A percentile compares a stretch with the other conserved stretches of the same genome.
Conservation (phyloP, 169 alveolate genomes). For the Babesia gibsoni region DNA sequence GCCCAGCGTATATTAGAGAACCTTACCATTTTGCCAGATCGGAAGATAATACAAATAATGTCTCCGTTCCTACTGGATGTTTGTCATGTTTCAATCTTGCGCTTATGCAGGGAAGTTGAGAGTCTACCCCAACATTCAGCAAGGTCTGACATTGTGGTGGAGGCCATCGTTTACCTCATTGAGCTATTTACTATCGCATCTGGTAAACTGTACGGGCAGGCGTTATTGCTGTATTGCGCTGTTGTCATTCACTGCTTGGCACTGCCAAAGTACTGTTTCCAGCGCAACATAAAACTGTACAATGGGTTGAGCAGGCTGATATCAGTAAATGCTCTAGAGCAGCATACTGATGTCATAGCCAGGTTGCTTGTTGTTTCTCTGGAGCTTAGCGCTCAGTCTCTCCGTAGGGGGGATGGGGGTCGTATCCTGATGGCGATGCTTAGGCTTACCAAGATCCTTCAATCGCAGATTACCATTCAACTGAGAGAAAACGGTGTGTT, state of each 20-base stretch:
- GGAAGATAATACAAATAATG: neutral
- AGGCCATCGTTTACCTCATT: constrained; percentile 18
- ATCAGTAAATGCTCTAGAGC: constrained; percentile 56
- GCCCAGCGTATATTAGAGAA: constrained; percentile 11
- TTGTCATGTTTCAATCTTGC: constrained; percentile 42
- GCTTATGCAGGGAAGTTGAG: constrained; percentile 32
- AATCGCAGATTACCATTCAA: constrained; percentile 15
- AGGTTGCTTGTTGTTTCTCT: constrained; percentile 38
- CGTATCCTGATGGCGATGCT: constrained; percentile 52
- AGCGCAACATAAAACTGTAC: constrained; percentile 36
- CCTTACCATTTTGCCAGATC: constrained; percentile 14
- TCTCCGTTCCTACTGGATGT: constrained; percentile 44
- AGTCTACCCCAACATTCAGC: neutral
- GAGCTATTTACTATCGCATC: constrained; percentile 33
- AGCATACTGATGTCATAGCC: constrained; percentile 16
- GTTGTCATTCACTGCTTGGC: constrained; percentile 60
- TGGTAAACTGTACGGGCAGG: constrained; percentile 17
- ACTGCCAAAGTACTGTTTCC: constrained; percentile 47
- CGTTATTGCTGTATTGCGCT: constrained; percentile 45
- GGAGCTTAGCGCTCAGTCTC: constrained; percentile 53
- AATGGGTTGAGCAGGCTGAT: constrained; percentile 45
- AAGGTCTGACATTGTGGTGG: neutral
- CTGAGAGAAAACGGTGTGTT: neutral
- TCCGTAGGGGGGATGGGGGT: constrained; percentile 42
- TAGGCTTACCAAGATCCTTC: constrained; percentile 52